These are phyloP conservation scores for Syzygium oleosum DNA, from an alignment of 345 rosid species.

Conservation along the genomic window DNA sequence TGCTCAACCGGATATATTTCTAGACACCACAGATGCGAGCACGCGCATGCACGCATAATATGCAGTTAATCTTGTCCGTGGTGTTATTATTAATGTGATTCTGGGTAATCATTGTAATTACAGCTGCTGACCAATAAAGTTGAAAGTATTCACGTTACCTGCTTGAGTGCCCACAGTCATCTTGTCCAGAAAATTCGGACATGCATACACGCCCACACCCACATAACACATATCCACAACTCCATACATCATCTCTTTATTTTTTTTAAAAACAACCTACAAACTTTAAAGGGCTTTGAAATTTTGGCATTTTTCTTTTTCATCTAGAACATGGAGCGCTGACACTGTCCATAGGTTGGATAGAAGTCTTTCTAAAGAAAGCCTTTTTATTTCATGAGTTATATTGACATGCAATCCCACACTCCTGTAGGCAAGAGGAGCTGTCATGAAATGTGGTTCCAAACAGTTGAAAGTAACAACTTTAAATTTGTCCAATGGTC, in stretches of 20 bases:
- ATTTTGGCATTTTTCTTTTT: not conserved
- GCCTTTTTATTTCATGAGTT: not conserved
- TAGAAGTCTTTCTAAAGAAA: not conserved
- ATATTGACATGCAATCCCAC: not conserved
- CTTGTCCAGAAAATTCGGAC: not conserved
- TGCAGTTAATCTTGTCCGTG: not conserved
- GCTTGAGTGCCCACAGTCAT: not conserved
- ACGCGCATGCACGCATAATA: not conserved
- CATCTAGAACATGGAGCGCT: not conserved
- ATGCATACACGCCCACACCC: not conserved
- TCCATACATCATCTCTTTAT: not conserved
- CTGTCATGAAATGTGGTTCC: not conserved
- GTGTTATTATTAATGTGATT: not conserved
- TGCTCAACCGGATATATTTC: not conserved
- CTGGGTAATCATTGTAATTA: not conserved
- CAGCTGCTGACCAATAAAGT: not conserved
- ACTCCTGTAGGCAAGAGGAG: not conserved
- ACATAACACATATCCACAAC: not conserved
- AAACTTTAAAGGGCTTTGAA: not conserved
- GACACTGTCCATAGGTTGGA: not conserved
- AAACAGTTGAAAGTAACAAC: not conserved
- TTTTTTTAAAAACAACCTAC: not conserved
- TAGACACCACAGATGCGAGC: not conserved
- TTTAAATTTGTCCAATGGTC: not conserved
- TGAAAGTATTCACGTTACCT: not conserved